Base-by-base conservation (phyloP, 1,284 basidiomycete genomes). In the Marasmius fiardii region DNA sequence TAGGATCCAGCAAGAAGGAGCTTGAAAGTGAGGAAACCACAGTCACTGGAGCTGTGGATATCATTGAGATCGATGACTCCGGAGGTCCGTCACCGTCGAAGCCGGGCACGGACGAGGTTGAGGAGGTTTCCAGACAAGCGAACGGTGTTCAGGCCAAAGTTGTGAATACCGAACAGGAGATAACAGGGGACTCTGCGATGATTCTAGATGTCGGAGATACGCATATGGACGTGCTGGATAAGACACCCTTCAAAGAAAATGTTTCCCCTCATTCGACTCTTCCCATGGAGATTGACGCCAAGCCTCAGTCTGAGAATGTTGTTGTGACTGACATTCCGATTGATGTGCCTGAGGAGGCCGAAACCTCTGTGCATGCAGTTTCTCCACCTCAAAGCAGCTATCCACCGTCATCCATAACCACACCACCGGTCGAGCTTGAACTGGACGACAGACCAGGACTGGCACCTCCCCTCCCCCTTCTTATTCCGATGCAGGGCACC, bases 1-100 rank as follows among this genome's bases (percentile, higher is more conserved):
- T 85, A 55, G 67, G 81, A 66, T 66, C 71, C 54, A 62, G 53
- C 11, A 14, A 33, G 18, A 37, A 41, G 37, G 39, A 34, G 18
- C 23, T 43, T 8, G 37, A 28, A 28, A 41, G 11, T n/a, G 37
- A 41, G 20, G 37, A 43, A 21, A 12, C 12, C 23, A 43, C 37
- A 45, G 63, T 60, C 58, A 60, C 62, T 58, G 64, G 66, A 51
- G 60, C 65, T 34, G 64, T 52, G 18, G 52, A 49, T 3, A 55
- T 52, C 18, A 24, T 10, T 16, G 57, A 52, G 21, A n/a, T 48
- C 33, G 3, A 54, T 51, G 50, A 47, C 28, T 39, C 16, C n/a
- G n/a, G 16, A 35, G 49, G 16, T 23, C 39, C n/a, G 24, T 34
- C 35, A 20, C 34, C 5, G 20, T n/a, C 28, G 10, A 31, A 10